phyloP scores from a whole-genome alignment of 2,329 filamentous ascomycete genomes.

The Coniella vitis region DNA sequence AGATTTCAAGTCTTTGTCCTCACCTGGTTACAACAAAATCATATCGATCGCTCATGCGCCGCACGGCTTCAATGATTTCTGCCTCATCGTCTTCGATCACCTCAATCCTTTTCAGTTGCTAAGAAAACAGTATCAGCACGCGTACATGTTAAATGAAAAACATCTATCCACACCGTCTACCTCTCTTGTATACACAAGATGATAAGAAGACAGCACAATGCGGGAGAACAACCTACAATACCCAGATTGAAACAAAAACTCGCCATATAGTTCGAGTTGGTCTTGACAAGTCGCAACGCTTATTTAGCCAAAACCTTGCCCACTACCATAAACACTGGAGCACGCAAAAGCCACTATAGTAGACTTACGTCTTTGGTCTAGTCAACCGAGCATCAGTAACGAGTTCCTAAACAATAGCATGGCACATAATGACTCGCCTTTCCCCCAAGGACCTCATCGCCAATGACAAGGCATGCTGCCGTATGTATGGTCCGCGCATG shows the following conservation, averaged over 20 bases:
- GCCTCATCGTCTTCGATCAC: slow-evolving; percentile 88
- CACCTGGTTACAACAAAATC: slow-evolving; percentile 88
- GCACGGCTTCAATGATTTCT: slow-evolving; percentile 83
- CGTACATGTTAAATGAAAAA: no score
- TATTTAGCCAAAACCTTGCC: slow-evolving; percentile 14
- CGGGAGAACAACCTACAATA: slow-evolving; percentile 37
- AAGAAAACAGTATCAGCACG: slow-evolving; percentile 4
- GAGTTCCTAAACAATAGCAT: background rate
- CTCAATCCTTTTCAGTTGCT: slow-evolving; percentile 77
- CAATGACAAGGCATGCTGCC: slow-evolving; percentile 88
- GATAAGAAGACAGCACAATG: background rate
- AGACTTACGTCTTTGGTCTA: slow-evolving; percentile 24
- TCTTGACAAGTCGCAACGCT: slow-evolving; percentile 37
- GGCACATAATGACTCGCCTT: slow-evolving; percentile 54
- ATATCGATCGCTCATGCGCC: slow-evolving; percentile 80
- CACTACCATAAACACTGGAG: background rate
- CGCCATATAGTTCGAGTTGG: slow-evolving; percentile 57
- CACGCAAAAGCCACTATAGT: no score
- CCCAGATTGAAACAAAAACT: slow-evolving; percentile 59
- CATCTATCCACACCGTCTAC: no score
- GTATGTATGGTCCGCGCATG: slow-evolving; percentile 70
- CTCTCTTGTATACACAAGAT: background rate
- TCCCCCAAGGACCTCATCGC: slow-evolving; percentile 92
- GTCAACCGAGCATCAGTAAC: slow-evolving; percentile 3
- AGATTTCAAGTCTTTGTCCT: background rate